Evolutionary conservation across 768 basidiomycete species (phyloP), one percentile per base, ranked within the genome.

Genomic region (Tulasnella sp.): DNA sequence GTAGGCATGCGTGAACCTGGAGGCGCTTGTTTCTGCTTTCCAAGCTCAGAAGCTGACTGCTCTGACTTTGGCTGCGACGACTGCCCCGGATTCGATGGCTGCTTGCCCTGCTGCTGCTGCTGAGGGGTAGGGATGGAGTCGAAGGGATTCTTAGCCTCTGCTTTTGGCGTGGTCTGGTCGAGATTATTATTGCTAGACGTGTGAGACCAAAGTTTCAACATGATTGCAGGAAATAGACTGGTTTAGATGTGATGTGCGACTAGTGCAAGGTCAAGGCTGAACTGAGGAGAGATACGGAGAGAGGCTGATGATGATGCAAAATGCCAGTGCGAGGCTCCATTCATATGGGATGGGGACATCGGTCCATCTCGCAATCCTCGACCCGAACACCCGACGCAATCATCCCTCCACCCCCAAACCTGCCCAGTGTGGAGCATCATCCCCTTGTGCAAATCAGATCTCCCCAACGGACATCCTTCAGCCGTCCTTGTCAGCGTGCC

Each of bases 131-230:
- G 75, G 34, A 78, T 39, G 36, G 77, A 78, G 81, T 94, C 92
- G 83, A 93, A 93, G 4, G 92, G 93, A 83, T 93, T 92, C 80
- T 80, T 81, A 87, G 85, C 85, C 58, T 82, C 83, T 16, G 88
- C 88, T 77, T 88, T 88, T 48, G 93, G 92, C 0, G 92, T 94
- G 75, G 89, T 86, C 83, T 90, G 90, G 82, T 91, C 91, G 83
- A n/a, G n/a, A n/a, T 83, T 74, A 71, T 87, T 84, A 44, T 82
- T 83, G 16, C 87, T 83, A 24, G 91, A 89, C 6, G 74, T 36
- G 36, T 44, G 36, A 52, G 52, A 52, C 93, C 93, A 92, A 81
- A 93, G 86, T 83, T 90, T 92, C 82, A 94, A 87, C 91, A 93
- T 92, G 77, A 85, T 84, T 81, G 74, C 36, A 46, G 21, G 40